Percentiles rank a stretch among this genome's conserved stretches.
These are phyloP conservation scores for Fraxinus paxiana DNA, from an alignment of 305 asterid species.

Conservation along the genomic window DNA sequence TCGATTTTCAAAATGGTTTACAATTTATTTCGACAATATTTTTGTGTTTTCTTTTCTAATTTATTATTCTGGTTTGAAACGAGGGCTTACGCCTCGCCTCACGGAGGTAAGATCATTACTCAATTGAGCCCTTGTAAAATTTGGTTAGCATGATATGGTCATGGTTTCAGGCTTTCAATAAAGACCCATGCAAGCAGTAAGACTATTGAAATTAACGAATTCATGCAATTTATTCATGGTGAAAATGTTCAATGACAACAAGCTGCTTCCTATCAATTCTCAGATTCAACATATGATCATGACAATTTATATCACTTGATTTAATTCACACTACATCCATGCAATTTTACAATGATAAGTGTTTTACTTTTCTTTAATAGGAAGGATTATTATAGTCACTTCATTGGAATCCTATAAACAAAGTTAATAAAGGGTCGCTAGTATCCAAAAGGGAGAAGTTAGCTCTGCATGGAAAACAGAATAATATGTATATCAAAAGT, in stretches of 20 bases:
- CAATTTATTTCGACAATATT: background rate
- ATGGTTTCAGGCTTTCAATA: background rate
- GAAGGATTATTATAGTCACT: constrained; percentile 4
- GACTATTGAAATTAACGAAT: background rate
- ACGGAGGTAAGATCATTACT: background rate
- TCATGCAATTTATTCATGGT: background rate
- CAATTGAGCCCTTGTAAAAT: background rate
- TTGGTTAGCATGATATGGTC: background rate
- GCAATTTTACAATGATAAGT: background rate
- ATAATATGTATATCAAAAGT: background rate
- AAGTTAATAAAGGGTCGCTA: background rate
- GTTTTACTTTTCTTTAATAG: background rate
- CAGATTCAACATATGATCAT: background rate
- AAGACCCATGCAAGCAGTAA: background rate
- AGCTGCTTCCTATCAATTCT: background rate
- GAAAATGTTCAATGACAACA: background rate
- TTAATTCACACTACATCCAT: background rate
- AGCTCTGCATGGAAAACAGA: background rate
- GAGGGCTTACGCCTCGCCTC: background rate
- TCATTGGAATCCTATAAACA: background rate
- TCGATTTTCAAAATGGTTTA: background rate
- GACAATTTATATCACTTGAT: background rate
- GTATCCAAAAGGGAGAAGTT: background rate
- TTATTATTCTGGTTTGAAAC: background rate
- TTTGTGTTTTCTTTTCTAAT: background rate